Evolutionary conservation across 208 protist species (phyloP), one percentile per base, ranked within the genome.

Genomic region (Acanthamoeba healyi): DNA sequence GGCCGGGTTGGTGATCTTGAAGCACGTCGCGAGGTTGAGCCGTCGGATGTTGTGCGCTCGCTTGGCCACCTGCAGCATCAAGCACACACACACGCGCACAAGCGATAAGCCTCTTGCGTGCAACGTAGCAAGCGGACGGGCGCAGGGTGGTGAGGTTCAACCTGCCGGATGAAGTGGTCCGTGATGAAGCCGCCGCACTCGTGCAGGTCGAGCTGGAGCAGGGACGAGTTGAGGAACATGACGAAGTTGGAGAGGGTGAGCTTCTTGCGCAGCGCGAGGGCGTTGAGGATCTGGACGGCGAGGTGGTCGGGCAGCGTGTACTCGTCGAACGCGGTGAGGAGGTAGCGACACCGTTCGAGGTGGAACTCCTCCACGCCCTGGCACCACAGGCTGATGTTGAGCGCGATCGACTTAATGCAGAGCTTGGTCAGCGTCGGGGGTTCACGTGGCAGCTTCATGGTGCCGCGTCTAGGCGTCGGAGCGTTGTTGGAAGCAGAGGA

Each of bases 201-300:
- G 81, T 65, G 81, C 17, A 89, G 81, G 26, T 89, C 81, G 3
- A 89, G 32, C 29, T 89, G 81, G n/a, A 65, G 24, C n/a, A 89
- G 49, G 36, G 81, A 89, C 51, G 46, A 44, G 81, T 89, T 89
- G 81, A 89, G 81, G 56, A 89, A 89, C n/a, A 89, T 32, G 44
- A 65, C 81, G 24, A 89, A 65, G 56, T 58, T 65, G 56, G 81
- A 89, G 34, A 89, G 51, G 10, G 51, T 89, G 32, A 89, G 56
- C 34, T 65, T 89, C 46, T 63, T 89, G 15, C 81, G 42, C 15
- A 42, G 34, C 3, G 81, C 56, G 81, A 89, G 81, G 1, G 29
- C 46, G 46, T 65, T 89, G 46, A 89, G 51, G 81, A 89, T 89
- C 56, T 89, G 44, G 19, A 89, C 26, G 49, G 81, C 81, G 17